Base-by-base conservation (phyloP, 2,329 filamentous ascomycete species). In the Aureobasidium lini region DNA sequence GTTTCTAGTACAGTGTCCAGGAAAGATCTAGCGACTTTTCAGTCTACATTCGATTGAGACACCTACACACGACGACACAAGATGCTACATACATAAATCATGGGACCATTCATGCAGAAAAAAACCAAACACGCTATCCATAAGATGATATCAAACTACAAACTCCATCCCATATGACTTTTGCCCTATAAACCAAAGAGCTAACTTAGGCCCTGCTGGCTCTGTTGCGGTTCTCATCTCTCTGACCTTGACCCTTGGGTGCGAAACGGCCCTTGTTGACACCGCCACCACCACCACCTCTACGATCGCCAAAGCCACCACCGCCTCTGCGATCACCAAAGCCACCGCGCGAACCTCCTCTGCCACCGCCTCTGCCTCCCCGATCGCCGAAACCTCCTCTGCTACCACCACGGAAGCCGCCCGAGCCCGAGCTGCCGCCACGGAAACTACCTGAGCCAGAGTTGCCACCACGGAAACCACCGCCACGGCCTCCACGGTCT, bases 391-490 rank as follows among this genome's bases (percentile, higher is more conserved):
- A 15, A 18, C 44, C 28, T 8, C 31, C 47, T 18, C 39, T 42
- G 39, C 46, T 23, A 6, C 43, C 43, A 46, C 43, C 11, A 29
- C 11, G 16, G 18, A 13, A 28, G 9, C 43, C 28, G 31, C 46
- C 43, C 9, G 23, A 7, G 31, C 46, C 43, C 6, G 23, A 7
- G 36, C 23, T 23, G 3, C 37, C 16, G 23, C 46, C 46, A 13
- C 43, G 16, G 5, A 49, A 49, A 4, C 49, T 36, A 6, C 50
- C 39, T 54, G 42, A n/a, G 31, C 40, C 53, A 47, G 31, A 13
- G 23, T 23, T 23, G 6, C 59, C 47, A 29, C 59, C 61, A 23
- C 61, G 57, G 39, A 48, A 37, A 2, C 60, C 60, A 29, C n/a
- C 23, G 10, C 37, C 37, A 16, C n/a, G 6, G 39, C 34, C 34